These are phyloP conservation scores for Leishmania martiniquensis DNA, from an alignment of 208 protist genomes.

Conservation along the genomic window DNA sequence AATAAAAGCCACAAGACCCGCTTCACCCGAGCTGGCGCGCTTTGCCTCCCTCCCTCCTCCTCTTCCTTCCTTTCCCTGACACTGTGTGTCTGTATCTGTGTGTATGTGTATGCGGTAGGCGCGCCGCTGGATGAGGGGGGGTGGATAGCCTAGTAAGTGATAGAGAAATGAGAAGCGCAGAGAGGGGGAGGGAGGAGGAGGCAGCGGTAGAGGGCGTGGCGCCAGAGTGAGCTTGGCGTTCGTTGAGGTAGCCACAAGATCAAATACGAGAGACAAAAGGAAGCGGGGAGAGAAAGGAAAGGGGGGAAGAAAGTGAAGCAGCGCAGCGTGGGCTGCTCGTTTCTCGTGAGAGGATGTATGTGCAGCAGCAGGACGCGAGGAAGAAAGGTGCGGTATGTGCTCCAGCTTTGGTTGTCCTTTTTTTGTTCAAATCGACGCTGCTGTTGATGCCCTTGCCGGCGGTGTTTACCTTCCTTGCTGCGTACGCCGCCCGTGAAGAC, in stretches of 20 bases:
- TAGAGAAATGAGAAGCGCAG: slow-evolving; percentile 7
- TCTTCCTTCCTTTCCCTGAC: too few relatives aligned
- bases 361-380: not conserved
- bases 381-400: not conserved
- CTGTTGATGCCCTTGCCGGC: not conserved
- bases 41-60: too few relatives aligned
- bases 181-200: not conserved
- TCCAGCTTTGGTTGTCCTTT: not conserved
- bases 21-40: too few relatives aligned
- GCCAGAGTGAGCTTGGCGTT: not conserved
- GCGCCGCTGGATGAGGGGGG: not conserved
- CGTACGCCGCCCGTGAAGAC: not conserved
- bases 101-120: not conserved
- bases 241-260: not conserved
- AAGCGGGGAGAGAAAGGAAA: not conserved
- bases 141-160: not conserved
- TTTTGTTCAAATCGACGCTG: not conserved
- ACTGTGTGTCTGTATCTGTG: too few relatives aligned
- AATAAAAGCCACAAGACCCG: not conserved
- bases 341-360: not conserved
- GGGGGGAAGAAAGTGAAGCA: not conserved
- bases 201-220: not conserved
- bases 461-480: not conserved
- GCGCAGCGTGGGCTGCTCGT: not conserved
- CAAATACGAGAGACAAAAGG: not conserved